These are phyloP conservation scores for Vanrija pseudolonga DNA, from an alignment of 1,284 basidiomycete genomes.

Conservation along the genomic window DNA sequence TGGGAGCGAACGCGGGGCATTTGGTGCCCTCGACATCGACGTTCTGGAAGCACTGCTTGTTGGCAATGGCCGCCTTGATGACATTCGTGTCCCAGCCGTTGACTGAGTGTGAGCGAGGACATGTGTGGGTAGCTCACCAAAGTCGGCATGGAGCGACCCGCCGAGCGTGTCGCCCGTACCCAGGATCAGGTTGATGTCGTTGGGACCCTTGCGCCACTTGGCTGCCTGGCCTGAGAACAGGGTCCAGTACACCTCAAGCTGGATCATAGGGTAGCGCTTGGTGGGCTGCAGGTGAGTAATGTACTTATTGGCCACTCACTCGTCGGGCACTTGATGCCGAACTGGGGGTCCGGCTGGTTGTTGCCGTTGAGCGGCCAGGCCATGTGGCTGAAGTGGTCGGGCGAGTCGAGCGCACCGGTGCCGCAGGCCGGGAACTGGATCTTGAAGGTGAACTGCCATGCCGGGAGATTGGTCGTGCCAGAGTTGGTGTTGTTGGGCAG, in stretches of 20 bases:
- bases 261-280: neutral
- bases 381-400: slow-evolving; percentile 50
- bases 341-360: neutral
- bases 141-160: slow-evolving; percentile 23
- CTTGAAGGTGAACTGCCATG: slow-evolving; percentile 10
- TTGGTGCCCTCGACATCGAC: no score
- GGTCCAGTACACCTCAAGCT: slow-evolving; percentile 28
- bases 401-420: slow-evolving; percentile 42
- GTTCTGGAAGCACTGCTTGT: neutral
- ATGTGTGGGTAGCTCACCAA: neutral
- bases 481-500: slow-evolving; percentile 6
- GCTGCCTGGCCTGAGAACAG: slow-evolving; percentile 8
- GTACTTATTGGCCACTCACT: no score
- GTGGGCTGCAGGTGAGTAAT: neutral
- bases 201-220: slow-evolving; percentile 23
- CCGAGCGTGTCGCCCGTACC: slow-evolving; percentile 26
- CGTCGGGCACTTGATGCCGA: no score
- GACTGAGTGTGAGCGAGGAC: no score
- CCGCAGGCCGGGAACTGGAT: slow-evolving; percentile 40
- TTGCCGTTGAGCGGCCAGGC: slow-evolving; percentile 33
- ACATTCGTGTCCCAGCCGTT: slow-evolving; percentile 21
- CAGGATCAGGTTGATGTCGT: neutral
- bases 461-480: slow-evolving; percentile 14
- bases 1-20: slow-evolving; percentile 14
- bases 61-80: slow-evolving; percentile 19